Conservation (phyloP, 192 early-diverging fungal genomes). For the Coemansia sp. region DNA sequence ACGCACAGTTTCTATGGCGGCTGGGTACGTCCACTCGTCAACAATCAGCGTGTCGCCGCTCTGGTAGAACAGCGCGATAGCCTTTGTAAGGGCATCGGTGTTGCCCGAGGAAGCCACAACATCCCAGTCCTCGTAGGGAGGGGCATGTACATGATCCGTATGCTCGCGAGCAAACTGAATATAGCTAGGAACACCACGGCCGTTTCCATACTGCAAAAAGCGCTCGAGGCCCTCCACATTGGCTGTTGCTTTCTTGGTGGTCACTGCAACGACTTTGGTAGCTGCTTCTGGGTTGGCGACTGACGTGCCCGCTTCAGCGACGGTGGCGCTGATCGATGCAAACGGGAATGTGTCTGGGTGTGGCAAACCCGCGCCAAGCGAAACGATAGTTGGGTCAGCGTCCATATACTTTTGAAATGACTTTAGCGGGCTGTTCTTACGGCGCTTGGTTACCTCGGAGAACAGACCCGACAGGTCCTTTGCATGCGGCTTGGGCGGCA, state of each 20-base stretch:
- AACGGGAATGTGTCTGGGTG: conserved; percentile 68
- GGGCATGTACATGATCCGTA: conserved; percentile 51
- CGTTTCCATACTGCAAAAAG: conserved; percentile 66
- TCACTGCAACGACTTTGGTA: background rate
- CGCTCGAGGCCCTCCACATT: conserved; percentile 43
- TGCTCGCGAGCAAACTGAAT: conserved; percentile 51
- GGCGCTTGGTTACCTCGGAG: conserved; percentile 33
- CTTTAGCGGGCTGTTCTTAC: conserved; percentile 53
- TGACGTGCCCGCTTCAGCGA: conserved; percentile 61
- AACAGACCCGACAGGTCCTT: conserved; percentile 44
- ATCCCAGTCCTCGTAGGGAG: conserved; percentile 65
- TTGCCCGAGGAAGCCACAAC: conserved; percentile 63
- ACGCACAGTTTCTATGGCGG: conserved; percentile 55
- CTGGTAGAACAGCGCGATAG: conserved; percentile 57
- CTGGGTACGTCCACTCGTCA: conserved; percentile 67
- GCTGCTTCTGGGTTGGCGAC: conserved; percentile 51
- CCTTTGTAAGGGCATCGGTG: conserved; percentile 62
- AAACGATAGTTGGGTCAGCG: conserved; percentile 57
- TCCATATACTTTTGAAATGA: conserved; percentile 44
- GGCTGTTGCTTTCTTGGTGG: conserved; percentile 8
- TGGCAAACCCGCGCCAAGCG: conserved; percentile 71
- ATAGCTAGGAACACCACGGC: conserved; percentile 56
- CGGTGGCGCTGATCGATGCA: conserved; percentile 52
- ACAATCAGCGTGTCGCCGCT: conserved; percentile 62
- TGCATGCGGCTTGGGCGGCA: conserved; percentile 30